phyloP scores from a whole-genome alignment of 352 stramenopile species.

The Phytophthora sojae region DNA sequence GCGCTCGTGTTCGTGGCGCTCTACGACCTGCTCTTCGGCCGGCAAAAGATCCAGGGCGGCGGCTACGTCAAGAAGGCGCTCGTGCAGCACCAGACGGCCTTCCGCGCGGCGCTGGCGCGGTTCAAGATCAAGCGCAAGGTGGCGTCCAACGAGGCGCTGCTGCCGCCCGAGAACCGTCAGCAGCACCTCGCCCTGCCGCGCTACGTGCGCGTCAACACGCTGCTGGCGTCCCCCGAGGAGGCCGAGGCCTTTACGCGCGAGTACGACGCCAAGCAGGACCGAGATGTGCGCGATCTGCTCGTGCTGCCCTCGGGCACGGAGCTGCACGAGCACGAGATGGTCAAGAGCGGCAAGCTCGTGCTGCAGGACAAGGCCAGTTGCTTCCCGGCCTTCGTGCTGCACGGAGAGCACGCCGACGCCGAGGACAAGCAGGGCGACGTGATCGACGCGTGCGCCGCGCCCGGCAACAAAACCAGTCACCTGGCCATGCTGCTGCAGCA shows the following conservation, averaged over 20 bases:
- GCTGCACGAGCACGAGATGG: slow-evolving; percentile 85
- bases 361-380: slow-evolving; percentile 98
- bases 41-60: slow-evolving; percentile 87
- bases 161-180: slow-evolving; percentile 83
- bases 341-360: slow-evolving; percentile 89
- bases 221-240: slow-evolving; percentile 67
- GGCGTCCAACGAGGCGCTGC: slow-evolving; percentile 75
- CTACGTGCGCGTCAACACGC: slow-evolving; percentile 96
- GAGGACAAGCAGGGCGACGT: slow-evolving; percentile 79
- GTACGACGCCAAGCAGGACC: slow-evolving; percentile 76
- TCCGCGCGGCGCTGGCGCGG: slow-evolving; percentile 76
- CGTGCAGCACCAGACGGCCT: slow-evolving; percentile 74
- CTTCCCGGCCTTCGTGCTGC: slow-evolving; percentile 96
- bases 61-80: slow-evolving; percentile 90
- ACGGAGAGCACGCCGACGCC: slow-evolving; percentile 67
- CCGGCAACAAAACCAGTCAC: slow-evolving; percentile 99
- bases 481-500: slow-evolving; percentile 93
- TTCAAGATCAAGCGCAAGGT: slow-evolving; percentile 88
- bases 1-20: slow-evolving; percentile 84
- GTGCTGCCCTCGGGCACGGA: slow-evolving; percentile 91
- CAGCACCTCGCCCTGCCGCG: slow-evolving; percentile 73
- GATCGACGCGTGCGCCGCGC: slow-evolving; percentile 97
- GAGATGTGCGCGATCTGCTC: slow-evolving; percentile 91
- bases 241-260: slow-evolving; percentile 55
- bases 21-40: slow-evolving; percentile 90